phyloP scores from a whole-genome alignment of 441 rosid species.

The Syzygium malaccense region DNA sequence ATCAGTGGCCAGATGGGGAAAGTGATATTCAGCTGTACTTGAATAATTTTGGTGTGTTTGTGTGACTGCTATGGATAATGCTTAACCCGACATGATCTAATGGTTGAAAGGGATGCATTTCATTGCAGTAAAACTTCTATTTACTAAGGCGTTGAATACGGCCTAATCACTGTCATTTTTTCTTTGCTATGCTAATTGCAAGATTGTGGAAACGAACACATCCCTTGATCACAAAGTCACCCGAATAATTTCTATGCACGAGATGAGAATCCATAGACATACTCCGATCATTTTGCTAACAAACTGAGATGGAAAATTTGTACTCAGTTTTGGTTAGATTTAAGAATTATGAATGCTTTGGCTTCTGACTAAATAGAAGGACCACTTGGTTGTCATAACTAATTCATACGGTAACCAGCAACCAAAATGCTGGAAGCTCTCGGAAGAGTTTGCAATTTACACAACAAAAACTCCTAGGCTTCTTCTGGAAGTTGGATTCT shows the following conservation, averaged over 20 bases:
- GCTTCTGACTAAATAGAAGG: neutral
- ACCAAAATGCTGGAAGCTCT: neutral
- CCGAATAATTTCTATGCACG: too few relatives aligned
- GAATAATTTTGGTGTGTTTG: neutral
- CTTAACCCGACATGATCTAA: neutral
- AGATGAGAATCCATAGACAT: neutral
- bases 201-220: neutral
- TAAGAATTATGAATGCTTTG: neutral
- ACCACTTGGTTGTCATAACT: neutral
- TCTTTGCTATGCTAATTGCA: neutral
- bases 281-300: neutral
- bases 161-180: neutral
- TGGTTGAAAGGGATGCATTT: neutral
- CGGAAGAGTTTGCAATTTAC: neutral
- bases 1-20: neutral
- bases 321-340: neutral
- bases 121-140: neutral
- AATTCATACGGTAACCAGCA: neutral
- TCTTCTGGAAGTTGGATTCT: neutral
- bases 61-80: neutral
- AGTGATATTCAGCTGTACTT: neutral
- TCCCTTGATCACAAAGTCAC: neutral
- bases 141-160: neutral
- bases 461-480: neutral
- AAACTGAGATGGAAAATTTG: neutral